Evolutionary conservation across 768 basidiomycete genomes (phyloP), one percentile per base, ranked within the genome.

Genomic region (Scleroderma citrinum): DNA sequence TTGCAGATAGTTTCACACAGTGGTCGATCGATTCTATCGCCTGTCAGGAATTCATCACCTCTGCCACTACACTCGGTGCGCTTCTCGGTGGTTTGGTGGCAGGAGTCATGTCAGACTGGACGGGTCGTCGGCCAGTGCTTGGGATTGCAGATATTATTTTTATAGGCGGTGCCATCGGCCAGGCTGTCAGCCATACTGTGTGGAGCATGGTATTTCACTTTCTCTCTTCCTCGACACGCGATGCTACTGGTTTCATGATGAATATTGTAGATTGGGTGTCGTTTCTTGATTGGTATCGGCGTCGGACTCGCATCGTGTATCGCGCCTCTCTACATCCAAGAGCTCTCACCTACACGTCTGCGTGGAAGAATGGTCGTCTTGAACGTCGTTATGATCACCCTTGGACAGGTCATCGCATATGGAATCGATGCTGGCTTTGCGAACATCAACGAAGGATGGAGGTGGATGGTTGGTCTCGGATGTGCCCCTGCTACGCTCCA

Each of bases 391-490:
- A 80, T 82, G 70, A 87, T 92, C 59, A 92, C 89, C 0, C 71
- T 83, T 6, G 86, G 86, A 2, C 89, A 90, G 54, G 86, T 90
- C 26, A 76, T 89, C 42, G 85, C 86, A 0, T 91, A 88, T 59
- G 83, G 79, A 17, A 81, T 83, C 47, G 85, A 79, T 21, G 83
- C 83, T 20, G 83, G 76, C 2, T 85, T 85, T 55, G 76, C 72
- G 50, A 75, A 76, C 49, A 65, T 77, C 46, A 64, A 65, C 29
- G 67, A 74, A 3, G 89, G 89, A 2, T 92, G 89, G 89, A 70
- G 89, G 45, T 91, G 80, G 80, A 87, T 90, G 84, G 85, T 87
- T 14, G 89, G 86, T 3, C 68, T 91, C 2, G 85, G 88, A 13
- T 78, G 78, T 2, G 69, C 85, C 2, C 86, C 86, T 1, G 82